These are phyloP conservation scores for Endogone sp. DNA, from an alignment of 192 early-diverging fungal species.

Conservation along the genomic window DNA sequence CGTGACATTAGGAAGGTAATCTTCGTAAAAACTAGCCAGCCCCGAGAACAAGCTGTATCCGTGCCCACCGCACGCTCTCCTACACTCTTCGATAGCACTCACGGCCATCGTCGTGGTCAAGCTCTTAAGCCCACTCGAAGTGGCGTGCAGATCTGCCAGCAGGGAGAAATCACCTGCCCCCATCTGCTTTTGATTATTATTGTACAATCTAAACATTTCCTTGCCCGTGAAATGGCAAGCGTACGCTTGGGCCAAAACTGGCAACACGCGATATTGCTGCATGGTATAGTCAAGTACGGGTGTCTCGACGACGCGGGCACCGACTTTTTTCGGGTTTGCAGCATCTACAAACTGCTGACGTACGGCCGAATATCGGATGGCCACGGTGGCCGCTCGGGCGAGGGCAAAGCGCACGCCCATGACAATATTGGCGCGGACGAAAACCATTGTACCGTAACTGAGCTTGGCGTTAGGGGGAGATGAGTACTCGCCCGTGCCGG, in stretches of 20 bases:
- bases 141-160: conserved; percentile 72
- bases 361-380: conserved; percentile 65
- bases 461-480: conserved; percentile 78
- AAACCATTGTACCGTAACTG: conserved; percentile 84
- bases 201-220: conserved; percentile 60
- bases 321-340: conserved; percentile 26
- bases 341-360: conserved; percentile 71
- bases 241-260: conserved; percentile 67
- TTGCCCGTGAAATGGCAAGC: conserved; percentile 68
- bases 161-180: conserved; percentile 53
- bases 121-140: conserved; percentile 68
- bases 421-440: conserved; percentile 75
- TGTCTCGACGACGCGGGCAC: conserved; percentile 42
- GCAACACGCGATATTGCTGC: conserved; percentile 73
- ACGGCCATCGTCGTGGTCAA: conserved; percentile 65
- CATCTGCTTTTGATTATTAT: conserved; percentile 54
- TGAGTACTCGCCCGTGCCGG: conserved; percentile 61
- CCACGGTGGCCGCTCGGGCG: conserved; percentile 68
- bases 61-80: conserved; percentile 75
- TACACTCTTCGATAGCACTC: conserved; percentile 69
- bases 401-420: conserved; percentile 50
- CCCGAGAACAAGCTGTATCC: conserved; percentile 76
- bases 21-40: conserved; percentile 59
- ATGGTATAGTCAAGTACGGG: conserved; percentile 74
- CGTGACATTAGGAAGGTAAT: conserved; percentile 71